phyloP scores from a whole-genome alignment of 306 rosid species.

The Glycine latifolia region DNA sequence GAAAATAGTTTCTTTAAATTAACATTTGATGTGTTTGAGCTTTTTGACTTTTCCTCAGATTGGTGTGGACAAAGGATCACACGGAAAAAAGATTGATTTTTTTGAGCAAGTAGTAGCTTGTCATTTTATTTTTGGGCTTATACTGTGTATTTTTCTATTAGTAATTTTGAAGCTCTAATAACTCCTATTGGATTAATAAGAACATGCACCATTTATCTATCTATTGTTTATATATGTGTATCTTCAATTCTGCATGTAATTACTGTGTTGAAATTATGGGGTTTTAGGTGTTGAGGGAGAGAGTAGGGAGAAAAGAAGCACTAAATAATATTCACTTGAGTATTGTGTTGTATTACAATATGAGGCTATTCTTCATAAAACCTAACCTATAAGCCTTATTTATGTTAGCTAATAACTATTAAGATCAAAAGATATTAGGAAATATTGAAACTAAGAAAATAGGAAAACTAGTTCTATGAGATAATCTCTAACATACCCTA shows the following conservation, averaged over 20 bases:
- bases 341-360: neutral
- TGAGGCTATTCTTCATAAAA: neutral
- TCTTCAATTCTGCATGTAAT: constrained; percentile 9
- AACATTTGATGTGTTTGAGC: neutral
- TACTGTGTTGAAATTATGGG: no score
- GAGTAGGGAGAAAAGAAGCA: no score
- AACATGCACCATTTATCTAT: constrained; percentile 16
- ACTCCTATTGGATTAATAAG: neutral
- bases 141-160: neutral
- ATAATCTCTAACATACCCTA: neutral
- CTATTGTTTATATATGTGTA: constrained; percentile 19
- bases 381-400: neutral
- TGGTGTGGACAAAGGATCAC: constrained; percentile 92
- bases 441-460: neutral
- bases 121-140: neutral
- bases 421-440: no score
- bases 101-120: constrained; percentile 65
- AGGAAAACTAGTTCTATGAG: neutral
- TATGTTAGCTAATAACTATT: no score
- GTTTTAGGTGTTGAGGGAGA: no score
- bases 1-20: neutral
- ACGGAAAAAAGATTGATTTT: constrained; percentile 70
- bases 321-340: no score
- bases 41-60: constrained; percentile 56
- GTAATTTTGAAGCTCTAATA: neutral